Evolutionary conservation across 208 protist genomes (phyloP).

Genomic region (Trypanosoma scelopori): DNA sequence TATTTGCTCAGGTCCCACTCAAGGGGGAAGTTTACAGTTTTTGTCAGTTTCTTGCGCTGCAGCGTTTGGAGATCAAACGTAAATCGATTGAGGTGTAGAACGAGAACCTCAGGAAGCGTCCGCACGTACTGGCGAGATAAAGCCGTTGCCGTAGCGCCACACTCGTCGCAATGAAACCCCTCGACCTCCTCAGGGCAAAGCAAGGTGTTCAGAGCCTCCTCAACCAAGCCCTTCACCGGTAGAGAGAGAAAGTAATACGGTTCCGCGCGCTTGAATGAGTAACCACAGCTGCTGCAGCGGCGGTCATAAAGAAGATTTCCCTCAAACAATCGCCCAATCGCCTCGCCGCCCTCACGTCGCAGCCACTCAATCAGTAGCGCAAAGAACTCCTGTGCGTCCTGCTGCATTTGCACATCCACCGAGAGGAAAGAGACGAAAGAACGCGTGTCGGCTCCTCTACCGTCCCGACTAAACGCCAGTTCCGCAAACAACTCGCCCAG

Average conservation of each 20-base stretch:
- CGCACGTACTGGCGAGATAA: constrained; percentile 74
- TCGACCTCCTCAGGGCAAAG: constrained; percentile 65
- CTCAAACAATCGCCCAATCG: constrained; percentile 48
- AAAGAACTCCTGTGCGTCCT: constrained; percentile 86
- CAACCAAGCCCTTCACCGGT: constrained; percentile 53
- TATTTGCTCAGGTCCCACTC: constrained; percentile 63
- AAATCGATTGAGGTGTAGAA: constrained; percentile 81
- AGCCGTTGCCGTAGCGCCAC: constrained; percentile 46
- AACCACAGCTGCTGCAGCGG: constrained; percentile 53
- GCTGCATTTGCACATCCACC: constrained; percentile 63
- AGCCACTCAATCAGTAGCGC: constrained; percentile 76
- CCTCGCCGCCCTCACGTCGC: constrained; percentile 41
- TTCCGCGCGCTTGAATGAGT: constrained; percentile 60
- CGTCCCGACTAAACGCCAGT: constrained; percentile 68
- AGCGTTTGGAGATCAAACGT: constrained; percentile 67
- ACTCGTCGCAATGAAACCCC: constrained; percentile 70
- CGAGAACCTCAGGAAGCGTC: constrained; percentile 68
- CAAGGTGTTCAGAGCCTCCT: constrained; percentile 61
- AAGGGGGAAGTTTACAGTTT: constrained; percentile 46
- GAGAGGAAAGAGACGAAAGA: constrained; percentile 68
- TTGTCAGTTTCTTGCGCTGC: constrained; percentile 64
- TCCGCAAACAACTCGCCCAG: constrained; percentile 70
- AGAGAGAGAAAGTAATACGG: constrained; percentile 72
- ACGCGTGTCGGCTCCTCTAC: constrained; percentile 44
- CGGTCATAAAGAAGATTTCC: constrained; percentile 77